Base-by-base conservation (phyloP, 192 early-diverging fungal species). In the Polychytrium aggregatum region DNA sequence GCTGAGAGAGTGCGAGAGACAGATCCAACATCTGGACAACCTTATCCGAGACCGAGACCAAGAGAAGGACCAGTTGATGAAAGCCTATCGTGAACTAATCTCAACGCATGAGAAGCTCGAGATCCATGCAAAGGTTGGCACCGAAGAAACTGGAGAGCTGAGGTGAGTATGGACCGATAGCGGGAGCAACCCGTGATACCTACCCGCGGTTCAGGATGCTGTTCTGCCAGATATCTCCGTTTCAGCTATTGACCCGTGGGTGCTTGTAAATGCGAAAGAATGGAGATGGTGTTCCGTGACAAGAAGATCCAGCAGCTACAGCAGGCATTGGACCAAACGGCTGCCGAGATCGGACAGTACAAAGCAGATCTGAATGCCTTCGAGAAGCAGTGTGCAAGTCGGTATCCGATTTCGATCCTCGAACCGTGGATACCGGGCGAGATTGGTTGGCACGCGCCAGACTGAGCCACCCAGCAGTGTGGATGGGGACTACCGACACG, bases 241-340 rank as follows among this genome's bases (percentile, higher is more conserved):
- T n/a, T 49, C n/a, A 42, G 27, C 24, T 48, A 37, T 40, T 28
- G 27, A 2, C 17, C 20, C 35, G 34, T 51, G 51, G 53, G 52
- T 35, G 9, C n/a, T n/a, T n/a, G 42, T 25, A 64, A 57, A 30
- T 39, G 22, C 29, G 40, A 42, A 29, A 64, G 61, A 50, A 72
- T 76, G 75, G 75, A 78, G 48, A 38, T 72, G 17, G 44, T 72
- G 1, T 30, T 76, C 41, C 40, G 67, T 14, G 75, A 78, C 50
- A 75, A 76, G 41, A 31, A 56, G 16, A 46, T 78, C 1, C 54
- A 41, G 38, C 53, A 64, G 37, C 50, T 76, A 0, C 69, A 76
- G 40, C 13, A 43, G 11, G 59, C 41, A 20, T 33, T 70, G n/a
- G 69, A 71, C 37, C 55, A 65, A 18, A 37, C 36, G n/a, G 29